phyloP scores from a whole-genome alignment of 1,139 yeast genomes.

The Yamadazyma dendronema region DNA sequence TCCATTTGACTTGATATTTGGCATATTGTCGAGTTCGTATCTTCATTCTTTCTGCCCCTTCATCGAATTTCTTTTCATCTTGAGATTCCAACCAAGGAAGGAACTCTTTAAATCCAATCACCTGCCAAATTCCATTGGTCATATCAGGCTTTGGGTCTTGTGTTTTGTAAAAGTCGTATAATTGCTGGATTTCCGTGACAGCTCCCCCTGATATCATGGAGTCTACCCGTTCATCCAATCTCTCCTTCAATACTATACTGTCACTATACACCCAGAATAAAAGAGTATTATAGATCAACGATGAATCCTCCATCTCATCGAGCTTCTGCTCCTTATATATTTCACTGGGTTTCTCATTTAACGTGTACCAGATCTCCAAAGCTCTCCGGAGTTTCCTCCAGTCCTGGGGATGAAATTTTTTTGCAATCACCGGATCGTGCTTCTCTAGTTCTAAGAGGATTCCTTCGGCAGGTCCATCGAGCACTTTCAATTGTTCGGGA shows the following conservation, averaged over 20 bases:
- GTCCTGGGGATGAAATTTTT: constrained; percentile 91
- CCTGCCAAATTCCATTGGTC: constrained; percentile 88
- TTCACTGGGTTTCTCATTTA: constrained; percentile 69
- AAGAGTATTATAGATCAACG: constrained; percentile 63
- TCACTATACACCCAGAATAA: constrained; percentile 85
- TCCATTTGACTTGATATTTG: constrained; percentile 91
- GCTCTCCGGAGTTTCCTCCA: constrained; percentile 75
- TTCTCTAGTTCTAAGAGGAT: constrained; percentile 48
- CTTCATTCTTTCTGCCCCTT: constrained; percentile 76
- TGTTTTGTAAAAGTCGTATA: constrained; percentile 44
- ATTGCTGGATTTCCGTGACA: constrained; percentile 59
- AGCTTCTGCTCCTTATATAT: constrained; percentile 61
- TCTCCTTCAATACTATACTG: constrained; percentile 50
- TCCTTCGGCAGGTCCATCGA: constrained; percentile 55
- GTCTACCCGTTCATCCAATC: constrained; percentile 82
- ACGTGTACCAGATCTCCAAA: constrained; percentile 69
- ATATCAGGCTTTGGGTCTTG: constrained; percentile 43
- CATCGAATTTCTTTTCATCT: constrained; percentile 22
- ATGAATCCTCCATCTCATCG: constrained; percentile 41
- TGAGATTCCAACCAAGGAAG: constrained; percentile 63
- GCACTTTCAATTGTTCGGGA: constrained; percentile 40
- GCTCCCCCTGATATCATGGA: constrained; percentile 74
- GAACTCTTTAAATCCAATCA: constrained; percentile 92
- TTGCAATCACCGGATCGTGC: constrained; percentile 71
- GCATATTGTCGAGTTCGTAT: constrained; percentile 84